Percentiles rank a stretch among this genome's conserved stretches.
Evolutionary conservation across 2,329 filamentous ascomycete genomes (phyloP).

Genomic region (Aschersonia sp.): DNA sequence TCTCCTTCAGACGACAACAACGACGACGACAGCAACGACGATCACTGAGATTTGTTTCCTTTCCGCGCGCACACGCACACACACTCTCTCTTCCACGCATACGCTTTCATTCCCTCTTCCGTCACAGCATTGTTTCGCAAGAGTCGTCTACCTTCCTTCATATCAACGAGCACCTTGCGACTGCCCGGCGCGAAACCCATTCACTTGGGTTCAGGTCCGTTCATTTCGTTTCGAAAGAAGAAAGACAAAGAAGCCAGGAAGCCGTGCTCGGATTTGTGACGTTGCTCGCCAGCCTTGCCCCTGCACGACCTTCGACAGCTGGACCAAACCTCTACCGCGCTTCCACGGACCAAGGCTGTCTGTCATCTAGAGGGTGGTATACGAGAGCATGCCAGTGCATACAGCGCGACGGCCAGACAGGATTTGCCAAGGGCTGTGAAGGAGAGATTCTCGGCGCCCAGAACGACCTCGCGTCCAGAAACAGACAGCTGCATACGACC

Average conservation of each 20-base stretch:
- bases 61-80: not conserved
- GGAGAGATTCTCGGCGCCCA: slow-evolving; percentile 2
- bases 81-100: not conserved
- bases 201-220: not conserved
- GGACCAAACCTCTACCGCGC: not conserved
- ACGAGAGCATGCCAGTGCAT: not conserved
- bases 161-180: too few species aligned
- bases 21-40: too few species aligned
- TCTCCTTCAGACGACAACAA: not conserved
- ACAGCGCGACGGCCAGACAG: not conserved
- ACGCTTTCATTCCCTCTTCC: not conserved
- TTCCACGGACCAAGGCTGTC: not conserved
- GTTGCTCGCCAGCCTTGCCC: too few species aligned
- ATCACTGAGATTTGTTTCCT: too few species aligned
- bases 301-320: not conserved
- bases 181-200: not conserved
- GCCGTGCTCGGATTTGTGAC: not conserved
- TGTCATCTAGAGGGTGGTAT: not conserved
- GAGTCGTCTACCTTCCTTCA: not conserved
- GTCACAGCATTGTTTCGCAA: not conserved
- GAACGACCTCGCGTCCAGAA: slow-evolving; percentile 2
- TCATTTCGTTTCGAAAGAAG: not conserved
- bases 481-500: slow-evolving; percentile 4
- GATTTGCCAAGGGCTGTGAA: not conserved
- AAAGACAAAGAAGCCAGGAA: not conserved